Percentiles rank a stretch among this genome's conserved stretches.
These are phyloP conservation scores for Curvularia verruculosa DNA, from an alignment of 2,329 filamentous ascomycete genomes.

Conservation along the genomic window DNA sequence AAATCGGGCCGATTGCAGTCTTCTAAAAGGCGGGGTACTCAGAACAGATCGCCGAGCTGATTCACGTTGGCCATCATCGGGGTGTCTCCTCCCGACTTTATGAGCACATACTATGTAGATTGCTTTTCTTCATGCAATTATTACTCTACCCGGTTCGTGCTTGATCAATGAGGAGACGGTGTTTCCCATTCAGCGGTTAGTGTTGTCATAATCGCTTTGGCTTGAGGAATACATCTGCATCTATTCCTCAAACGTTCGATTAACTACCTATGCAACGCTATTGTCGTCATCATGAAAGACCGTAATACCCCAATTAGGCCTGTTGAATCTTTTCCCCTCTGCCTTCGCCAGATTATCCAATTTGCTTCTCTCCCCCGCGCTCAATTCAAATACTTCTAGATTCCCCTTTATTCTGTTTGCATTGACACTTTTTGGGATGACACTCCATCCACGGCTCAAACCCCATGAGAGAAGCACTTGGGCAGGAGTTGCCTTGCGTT, in stretches of 20 bases:
- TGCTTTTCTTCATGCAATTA: neutral
- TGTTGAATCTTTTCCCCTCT: neutral
- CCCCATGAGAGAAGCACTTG: conserved; percentile 87
- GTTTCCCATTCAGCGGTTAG: neutral
- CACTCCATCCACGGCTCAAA: conserved; percentile 63
- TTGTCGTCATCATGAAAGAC: neutral
- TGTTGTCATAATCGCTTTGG: neutral
- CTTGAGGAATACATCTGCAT: neutral
- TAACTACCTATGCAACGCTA: neutral
- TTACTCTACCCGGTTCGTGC: neutral
- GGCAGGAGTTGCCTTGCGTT: conserved; percentile 69
- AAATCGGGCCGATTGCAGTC: neutral
- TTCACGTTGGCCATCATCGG: neutral
- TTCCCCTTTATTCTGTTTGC: conserved; percentile 37
- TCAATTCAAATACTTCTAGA: conserved; percentile 22
- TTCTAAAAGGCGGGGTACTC: neutral
- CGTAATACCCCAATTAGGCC: neutral
- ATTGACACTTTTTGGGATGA: conserved; percentile 43
- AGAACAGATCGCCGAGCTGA: neutral
- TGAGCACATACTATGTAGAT: neutral
- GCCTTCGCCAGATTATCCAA: conserved; percentile 62
- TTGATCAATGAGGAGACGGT: neutral
- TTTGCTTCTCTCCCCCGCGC: conserved; percentile 19
- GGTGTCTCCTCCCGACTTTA: neutral
- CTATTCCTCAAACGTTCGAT: neutral